phyloP scores from a whole-genome alignment of 1,284 basidiomycete genomes.

The Boletus semigastroideus region DNA sequence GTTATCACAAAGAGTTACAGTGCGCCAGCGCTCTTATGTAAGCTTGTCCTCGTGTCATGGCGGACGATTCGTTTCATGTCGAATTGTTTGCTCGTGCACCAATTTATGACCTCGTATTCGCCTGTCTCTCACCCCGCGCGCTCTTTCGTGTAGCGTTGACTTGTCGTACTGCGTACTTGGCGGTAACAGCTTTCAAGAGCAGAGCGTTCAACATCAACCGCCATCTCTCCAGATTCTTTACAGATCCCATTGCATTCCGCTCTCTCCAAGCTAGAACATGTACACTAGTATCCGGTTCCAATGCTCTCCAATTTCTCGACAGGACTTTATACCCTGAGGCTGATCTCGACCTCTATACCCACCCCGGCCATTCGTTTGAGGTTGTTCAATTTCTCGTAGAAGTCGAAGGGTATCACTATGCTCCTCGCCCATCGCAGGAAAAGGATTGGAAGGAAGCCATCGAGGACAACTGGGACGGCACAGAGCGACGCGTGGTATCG shows the following conservation, averaged over 20 bases:
- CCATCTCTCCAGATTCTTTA: slow-evolving; percentile 26
- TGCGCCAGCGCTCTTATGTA: too few species aligned
- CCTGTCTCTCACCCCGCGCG: slow-evolving; percentile 15
- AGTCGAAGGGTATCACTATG: slow-evolving; percentile 32
- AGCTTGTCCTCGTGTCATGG: too few species aligned
- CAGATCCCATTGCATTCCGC: slow-evolving; percentile 39
- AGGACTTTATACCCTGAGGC: slow-evolving; percentile 42
- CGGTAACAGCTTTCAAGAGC: slow-evolving; percentile 7
- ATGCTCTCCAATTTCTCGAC: slow-evolving; percentile 49
- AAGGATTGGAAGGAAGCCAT: slow-evolving; percentile 14
- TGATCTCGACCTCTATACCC: slow-evolving; percentile 50
- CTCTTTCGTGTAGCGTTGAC: slow-evolving; percentile 18
- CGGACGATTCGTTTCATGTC: neutral
- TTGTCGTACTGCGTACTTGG: slow-evolving; percentile 11
- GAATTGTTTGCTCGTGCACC: slow-evolving; percentile 18
- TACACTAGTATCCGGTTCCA: slow-evolving; percentile 49
- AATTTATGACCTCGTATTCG: slow-evolving; percentile 21
- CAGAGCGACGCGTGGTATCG: neutral
- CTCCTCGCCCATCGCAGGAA: slow-evolving; percentile 1
- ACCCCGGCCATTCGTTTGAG: slow-evolving; percentile 24
- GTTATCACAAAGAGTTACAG: too few species aligned
- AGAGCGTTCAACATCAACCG: slow-evolving; percentile 29
- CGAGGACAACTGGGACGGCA: slow-evolving; percentile 19
- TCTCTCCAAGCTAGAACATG: slow-evolving; percentile 43
- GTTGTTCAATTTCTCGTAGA: slow-evolving; percentile 31